Base-by-base conservation (phyloP, 1,284 basidiomycete species). In the Mycena sp. region DNA sequence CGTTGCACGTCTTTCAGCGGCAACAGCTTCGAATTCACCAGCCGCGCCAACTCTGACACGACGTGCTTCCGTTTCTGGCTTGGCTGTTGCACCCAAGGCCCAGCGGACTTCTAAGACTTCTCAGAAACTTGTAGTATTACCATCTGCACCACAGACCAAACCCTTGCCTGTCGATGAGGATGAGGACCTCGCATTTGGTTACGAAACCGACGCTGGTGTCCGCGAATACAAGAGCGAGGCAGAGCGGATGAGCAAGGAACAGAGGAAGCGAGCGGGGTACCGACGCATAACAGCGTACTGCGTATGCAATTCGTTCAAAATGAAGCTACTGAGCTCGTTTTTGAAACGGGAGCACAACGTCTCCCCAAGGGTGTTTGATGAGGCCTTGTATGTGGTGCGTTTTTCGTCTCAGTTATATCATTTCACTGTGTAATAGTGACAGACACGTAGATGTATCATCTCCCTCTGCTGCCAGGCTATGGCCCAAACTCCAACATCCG, bases 301-400 rank as follows among this genome's bases (percentile, higher is more conserved):
- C 66, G 85, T 96, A 6, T 93, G 93, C 3, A 92, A 95, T 67
- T 85, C 84, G 1, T 90, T 95, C 74, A 89, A 88, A 70, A 90
- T 93, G 85, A 95, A 94, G 74, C 78, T 92, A 1, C 78, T 96
- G 21, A 85, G 89, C 7, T 89, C 90, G 6, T 98, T 96, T 72
- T 75, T 98, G 73, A 96, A 96, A 76, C 83, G 96, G 56, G 96
- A 98, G 74, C 96, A 98, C 74, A 96, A 96, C 56, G 95, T 97
- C 11, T 83, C 86, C 1, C 95, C 96, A 0, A 83, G 96, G 59
- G 86, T 95, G 1, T 98, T 94, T 72, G 96, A 98, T 74, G 96
- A 98, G 76, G 96, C 95, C 3, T 80, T 95, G 67, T 98, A 96
- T 78, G 93, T 90, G 51, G 94, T 96, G 67, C 78, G 92, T 87